phyloP scores from a whole-genome alignment of 2,329 filamentous ascomycete species.

The Venturia carpophila region DNA sequence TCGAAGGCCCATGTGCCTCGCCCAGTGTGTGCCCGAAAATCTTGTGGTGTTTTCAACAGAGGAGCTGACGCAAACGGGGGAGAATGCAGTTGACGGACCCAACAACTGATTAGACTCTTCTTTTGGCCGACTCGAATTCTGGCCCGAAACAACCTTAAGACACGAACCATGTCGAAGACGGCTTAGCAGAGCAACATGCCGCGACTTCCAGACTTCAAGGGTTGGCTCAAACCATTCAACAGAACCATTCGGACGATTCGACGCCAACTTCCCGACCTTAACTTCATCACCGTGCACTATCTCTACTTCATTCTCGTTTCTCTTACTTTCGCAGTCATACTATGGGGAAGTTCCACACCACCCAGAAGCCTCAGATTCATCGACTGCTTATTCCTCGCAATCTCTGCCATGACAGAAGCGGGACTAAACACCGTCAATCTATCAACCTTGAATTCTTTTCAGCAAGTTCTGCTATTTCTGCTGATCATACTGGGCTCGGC shows the following conservation, averaged over 20 bases:
- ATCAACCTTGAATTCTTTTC: conserved; percentile 56
- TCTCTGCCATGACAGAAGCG: conserved; percentile 19
- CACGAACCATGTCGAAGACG: neutral
- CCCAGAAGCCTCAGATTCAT: conserved; percentile 48
- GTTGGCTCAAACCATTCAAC: neutral
- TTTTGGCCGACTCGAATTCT: neutral
- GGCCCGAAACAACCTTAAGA: neutral
- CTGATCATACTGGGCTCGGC: conserved; percentile 59
- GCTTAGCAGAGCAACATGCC: neutral
- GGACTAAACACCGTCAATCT: conserved; percentile 62
- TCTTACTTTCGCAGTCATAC: conserved; percentile 51
- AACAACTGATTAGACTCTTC: neutral
- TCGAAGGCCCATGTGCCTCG: neutral
- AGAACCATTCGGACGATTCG: neutral
- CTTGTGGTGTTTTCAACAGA: neutral
- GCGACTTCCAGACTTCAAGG: neutral
- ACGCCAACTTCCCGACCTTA: conserved; percentile 38
- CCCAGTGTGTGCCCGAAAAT: neutral
- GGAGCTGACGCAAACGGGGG: neutral
- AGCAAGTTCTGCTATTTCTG: conserved; percentile 58
- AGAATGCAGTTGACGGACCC: neutral
- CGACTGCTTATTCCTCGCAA: conserved; percentile 59
- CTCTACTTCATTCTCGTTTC: conserved; percentile 54
- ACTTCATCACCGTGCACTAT: conserved; percentile 60
- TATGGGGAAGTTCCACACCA: conserved; percentile 51